A percentile compares a stretch with the other conserved stretches of the same genome.
phyloP scores from a whole-genome alignment of 1,284 basidiomycete species.

The Trichosporon sp. region DNA sequence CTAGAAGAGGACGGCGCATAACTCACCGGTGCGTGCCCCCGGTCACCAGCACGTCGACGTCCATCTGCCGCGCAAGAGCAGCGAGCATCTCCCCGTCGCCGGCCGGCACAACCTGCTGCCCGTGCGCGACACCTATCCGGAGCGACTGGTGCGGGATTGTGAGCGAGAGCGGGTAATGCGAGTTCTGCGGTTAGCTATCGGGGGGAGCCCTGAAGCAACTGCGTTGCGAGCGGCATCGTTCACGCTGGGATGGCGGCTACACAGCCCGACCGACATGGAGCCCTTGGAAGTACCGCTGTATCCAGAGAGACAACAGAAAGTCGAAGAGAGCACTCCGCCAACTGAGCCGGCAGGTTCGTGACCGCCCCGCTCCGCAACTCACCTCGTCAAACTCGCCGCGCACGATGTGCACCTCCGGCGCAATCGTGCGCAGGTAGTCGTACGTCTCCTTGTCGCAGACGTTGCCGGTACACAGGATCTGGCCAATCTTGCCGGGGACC shows the following conservation, averaged over 20 bases:
- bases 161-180: conserved; percentile 71
- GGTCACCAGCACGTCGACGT: conserved; percentile 90
- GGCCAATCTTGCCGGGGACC: conserved; percentile 93
- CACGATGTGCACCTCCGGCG: conserved; percentile 89
- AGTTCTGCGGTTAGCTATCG: conserved; percentile 26
- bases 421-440: conserved; percentile 94
- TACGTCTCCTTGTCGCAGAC: conserved; percentile 96
- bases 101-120: conserved; percentile 88
- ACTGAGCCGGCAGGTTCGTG: too few species aligned
- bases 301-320: too few species aligned
- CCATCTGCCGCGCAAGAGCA: conserved; percentile 87
- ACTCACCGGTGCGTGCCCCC: conserved; percentile 90
- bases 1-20: too few species aligned
- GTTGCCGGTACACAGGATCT: conserved; percentile 96
- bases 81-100: conserved; percentile 86
- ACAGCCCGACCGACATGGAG: too few species aligned
- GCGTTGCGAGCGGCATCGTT: background rate
- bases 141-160: conserved; percentile 74
- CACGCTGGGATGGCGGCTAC: too few species aligned
- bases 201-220: too few species aligned
- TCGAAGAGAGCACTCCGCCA: too few species aligned
- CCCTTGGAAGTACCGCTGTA: too few species aligned
- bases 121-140: conserved; percentile 87
- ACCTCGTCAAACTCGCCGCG: conserved; percentile 95
- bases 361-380: conserved; percentile 23